Evolutionary conservation across 1,284 basidiomycete species (phyloP).

Genomic region (Mycena citricolor): DNA sequence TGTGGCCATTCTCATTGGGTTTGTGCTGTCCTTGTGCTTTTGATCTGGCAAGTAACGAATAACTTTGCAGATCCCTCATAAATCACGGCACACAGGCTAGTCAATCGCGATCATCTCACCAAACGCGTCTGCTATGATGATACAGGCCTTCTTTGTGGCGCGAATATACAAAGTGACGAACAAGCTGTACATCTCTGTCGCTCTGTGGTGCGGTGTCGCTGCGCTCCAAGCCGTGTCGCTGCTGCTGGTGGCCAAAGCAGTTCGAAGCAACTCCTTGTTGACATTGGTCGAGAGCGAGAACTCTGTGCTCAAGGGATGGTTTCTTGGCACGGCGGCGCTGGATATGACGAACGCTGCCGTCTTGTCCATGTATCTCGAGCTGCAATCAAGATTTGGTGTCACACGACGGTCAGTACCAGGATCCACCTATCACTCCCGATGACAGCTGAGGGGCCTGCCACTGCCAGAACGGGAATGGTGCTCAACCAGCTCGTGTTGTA

Average conservation of each 20-base stretch:
- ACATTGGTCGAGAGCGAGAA: constrained; percentile 6
- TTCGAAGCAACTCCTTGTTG: constrained; percentile 8
- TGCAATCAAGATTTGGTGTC: no score
- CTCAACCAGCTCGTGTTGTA: no score
- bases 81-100: constrained; percentile 15
- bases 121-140: background rate
- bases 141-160: constrained; percentile 17
- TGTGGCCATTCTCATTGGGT: constrained; percentile 13
- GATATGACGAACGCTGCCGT: constrained; percentile 16
- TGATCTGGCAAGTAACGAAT: background rate
- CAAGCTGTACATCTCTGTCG: constrained; percentile 6
- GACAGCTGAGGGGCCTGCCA: no score
- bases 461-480: no score
- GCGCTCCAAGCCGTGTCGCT: constrained; percentile 13
- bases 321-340: constrained; percentile 15
- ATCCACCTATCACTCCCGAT: no score
- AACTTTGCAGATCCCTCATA: constrained; percentile 1
- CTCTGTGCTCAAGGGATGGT: constrained; percentile 10
- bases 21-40: background rate
- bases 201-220: constrained; percentile 12
- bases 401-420: no score
- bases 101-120: background rate
- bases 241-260: constrained; percentile 6
- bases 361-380: constrained; percentile 13
- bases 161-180: constrained; percentile 16